A percentile compares a stretch with the other conserved stretches of the same genome.
phyloP scores from a whole-genome alignment of 768 basidiomycete species.

The Suillus subluteus region DNA sequence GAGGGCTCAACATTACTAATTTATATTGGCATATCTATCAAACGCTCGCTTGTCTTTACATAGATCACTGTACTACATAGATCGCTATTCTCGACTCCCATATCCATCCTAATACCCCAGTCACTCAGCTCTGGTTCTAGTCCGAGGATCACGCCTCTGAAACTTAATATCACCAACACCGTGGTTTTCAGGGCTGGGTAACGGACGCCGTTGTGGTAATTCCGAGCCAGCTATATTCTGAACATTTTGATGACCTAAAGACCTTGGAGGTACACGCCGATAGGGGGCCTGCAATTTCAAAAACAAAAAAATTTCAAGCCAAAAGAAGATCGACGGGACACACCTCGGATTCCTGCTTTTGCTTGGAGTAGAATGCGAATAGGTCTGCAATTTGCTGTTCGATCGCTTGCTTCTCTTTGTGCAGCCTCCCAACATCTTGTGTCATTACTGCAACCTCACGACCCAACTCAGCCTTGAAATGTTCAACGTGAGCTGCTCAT shows the following conservation, averaged over 20 bases:
- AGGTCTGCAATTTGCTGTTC: slow-evolving; percentile 76
- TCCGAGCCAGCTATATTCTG: slow-evolving; percentile 31
- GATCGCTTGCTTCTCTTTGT: slow-evolving; percentile 64
- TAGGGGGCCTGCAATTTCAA: slow-evolving; percentile 23
- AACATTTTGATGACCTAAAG: slow-evolving; percentile 27
- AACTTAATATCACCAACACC: not conserved
- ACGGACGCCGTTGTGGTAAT: slow-evolving; percentile 27
- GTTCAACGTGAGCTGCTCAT: slow-evolving; percentile 75
- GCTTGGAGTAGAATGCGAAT: slow-evolving; percentile 72
- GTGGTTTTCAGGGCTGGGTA: slow-evolving; percentile 30
- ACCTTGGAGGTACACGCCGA: slow-evolving; percentile 27
- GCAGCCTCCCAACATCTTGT: slow-evolving; percentile 69
- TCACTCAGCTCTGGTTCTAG: not conserved
- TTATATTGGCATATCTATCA: not conserved
- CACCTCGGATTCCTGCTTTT: slow-evolving; percentile 48
- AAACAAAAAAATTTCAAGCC: not conserved
- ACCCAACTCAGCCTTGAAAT: slow-evolving; percentile 82
- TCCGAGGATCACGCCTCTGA: not conserved
- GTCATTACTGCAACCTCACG: slow-evolving; percentile 77
- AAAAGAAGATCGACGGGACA: slow-evolving; percentile 13
- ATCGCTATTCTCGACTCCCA: not conserved
- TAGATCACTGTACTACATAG: not conserved
- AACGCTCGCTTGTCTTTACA: no score
- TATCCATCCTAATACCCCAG: not conserved
- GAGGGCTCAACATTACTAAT: not conserved